phyloP scores from a whole-genome alignment of 352 stramenopile genomes.

The Phytophthora ramorum region DNA sequence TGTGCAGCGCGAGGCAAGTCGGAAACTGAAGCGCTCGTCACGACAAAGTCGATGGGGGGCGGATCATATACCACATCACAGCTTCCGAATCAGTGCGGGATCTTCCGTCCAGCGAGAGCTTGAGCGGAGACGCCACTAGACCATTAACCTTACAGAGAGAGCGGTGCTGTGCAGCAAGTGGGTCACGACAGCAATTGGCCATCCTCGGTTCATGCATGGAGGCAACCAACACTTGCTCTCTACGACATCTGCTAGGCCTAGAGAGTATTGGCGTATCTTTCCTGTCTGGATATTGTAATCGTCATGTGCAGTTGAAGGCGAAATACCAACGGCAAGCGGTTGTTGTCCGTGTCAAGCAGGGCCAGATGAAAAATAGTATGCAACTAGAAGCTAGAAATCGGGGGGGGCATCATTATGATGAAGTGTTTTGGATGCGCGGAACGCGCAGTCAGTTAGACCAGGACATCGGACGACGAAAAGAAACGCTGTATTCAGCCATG shows the following conservation, averaged over 20 bases:
- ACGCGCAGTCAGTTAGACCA: no score
- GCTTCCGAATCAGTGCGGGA: constrained; percentile 19
- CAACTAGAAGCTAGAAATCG: not conserved
- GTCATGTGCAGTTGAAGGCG: not conserved
- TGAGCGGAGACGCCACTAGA: constrained; percentile 12
- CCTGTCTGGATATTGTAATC: constrained; percentile 1
- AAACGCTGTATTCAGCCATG: no score
- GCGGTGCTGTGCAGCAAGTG: constrained; percentile 2
- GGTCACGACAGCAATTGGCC: constrained; percentile 11
- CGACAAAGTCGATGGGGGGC: constrained; percentile 8
- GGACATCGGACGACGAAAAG: no score
- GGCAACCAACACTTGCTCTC: constrained; percentile 14
- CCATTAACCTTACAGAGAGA: constrained; percentile 16
- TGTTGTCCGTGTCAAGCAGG: not conserved
- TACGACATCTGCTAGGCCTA: constrained; percentile 12
- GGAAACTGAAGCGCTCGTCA: constrained; percentile 33
- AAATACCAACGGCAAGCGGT: not conserved
- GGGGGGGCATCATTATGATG: no score
- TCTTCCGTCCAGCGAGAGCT: constrained; percentile 13
- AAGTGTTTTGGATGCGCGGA: no score
- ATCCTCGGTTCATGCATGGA: not conserved
- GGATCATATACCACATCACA: constrained; percentile 35
- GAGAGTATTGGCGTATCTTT: not conserved
- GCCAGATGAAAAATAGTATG: not conserved
- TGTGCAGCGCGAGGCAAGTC: constrained; percentile 15